A percentile compares a stretch with the other conserved stretches of the same genome.
Conservation (phyloP, 306 rosid genomes). For the Senna tora region DNA sequence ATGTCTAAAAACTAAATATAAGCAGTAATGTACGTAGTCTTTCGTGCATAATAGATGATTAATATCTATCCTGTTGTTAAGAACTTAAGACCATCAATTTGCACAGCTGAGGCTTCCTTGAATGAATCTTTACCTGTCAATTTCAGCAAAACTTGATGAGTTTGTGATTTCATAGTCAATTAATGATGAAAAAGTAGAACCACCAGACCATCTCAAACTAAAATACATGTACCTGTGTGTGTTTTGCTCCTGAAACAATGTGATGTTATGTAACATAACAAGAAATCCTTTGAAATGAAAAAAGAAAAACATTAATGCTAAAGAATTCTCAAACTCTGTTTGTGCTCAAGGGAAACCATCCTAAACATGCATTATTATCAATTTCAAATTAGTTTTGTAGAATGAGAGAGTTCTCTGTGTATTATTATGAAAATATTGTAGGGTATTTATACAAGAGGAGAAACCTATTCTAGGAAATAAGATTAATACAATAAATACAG, state of each 20-base stretch:
- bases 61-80: conserved; percentile 6
- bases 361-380: neutral
- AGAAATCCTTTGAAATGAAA: neutral
- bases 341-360: neutral
- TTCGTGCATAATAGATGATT: neutral
- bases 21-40: neutral
- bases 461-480: too few relatives aligned
- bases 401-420: too few relatives aligned
- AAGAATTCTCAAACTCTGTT: neutral
- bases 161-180: neutral
- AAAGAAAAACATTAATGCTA: neutral
- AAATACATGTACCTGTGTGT: neutral
- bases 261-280: neutral
- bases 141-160: too few relatives aligned
- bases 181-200: neutral
- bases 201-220: neutral
- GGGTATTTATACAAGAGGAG: too few relatives aligned
- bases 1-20: neutral
- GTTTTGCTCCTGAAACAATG: neutral
- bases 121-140: too few relatives aligned
- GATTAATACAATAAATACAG: too few relatives aligned
- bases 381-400: neutral
- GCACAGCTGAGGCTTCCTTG: neutral
- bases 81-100: conserved; percentile 7
- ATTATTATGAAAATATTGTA: too few relatives aligned